Evolutionary conservation across 1,139 yeast species (phyloP).

Genomic region (Hyphopichia burtonii): DNA sequence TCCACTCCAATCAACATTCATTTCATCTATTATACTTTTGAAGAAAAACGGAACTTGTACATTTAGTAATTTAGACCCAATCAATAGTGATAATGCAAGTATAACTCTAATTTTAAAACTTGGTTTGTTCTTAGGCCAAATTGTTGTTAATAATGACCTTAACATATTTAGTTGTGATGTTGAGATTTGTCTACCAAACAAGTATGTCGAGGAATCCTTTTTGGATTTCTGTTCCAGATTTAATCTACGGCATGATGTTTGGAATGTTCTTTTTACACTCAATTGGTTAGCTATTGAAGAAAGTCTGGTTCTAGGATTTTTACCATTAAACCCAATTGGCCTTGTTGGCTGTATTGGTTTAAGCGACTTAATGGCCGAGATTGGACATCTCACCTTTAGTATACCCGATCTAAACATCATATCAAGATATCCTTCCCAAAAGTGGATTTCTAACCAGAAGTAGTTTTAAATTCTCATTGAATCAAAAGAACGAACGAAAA

Average conservation of each 20-base stretch:
- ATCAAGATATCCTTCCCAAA: too few relatives aligned
- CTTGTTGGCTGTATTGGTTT: background rate
- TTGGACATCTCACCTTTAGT: background rate
- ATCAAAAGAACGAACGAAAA: background rate
- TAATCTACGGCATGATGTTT: conserved; percentile 1
- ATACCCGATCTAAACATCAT: background rate
- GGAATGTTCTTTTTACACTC: background rate
- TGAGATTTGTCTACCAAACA: conserved; percentile 25
- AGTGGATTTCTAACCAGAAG: too few relatives aligned
- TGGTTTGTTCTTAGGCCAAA: conserved; percentile 85
- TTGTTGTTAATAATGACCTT: conserved; percentile 62
- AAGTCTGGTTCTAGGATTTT: background rate
- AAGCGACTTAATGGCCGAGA: background rate
- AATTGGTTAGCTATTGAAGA: background rate
- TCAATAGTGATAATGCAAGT: conserved; percentile 67
- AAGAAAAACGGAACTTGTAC: conserved; percentile 96
- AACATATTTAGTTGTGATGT: conserved; percentile 63
- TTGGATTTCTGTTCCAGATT: conserved; percentile 2
- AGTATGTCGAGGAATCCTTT: conserved; percentile 8
- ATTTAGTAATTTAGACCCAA: conserved; percentile 79
- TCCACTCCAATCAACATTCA: conserved; percentile 85
- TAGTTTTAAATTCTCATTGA: background rate
- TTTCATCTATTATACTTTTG: conserved; percentile 82
- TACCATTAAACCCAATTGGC: background rate
- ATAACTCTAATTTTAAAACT: conserved; percentile 74